Percentiles rank a stretch among this genome's conserved stretches.
Evolutionary conservation across 805 yeast genomes (phyloP).

Genomic region (Hanseniaspora pseudoguilliermondii): DNA sequence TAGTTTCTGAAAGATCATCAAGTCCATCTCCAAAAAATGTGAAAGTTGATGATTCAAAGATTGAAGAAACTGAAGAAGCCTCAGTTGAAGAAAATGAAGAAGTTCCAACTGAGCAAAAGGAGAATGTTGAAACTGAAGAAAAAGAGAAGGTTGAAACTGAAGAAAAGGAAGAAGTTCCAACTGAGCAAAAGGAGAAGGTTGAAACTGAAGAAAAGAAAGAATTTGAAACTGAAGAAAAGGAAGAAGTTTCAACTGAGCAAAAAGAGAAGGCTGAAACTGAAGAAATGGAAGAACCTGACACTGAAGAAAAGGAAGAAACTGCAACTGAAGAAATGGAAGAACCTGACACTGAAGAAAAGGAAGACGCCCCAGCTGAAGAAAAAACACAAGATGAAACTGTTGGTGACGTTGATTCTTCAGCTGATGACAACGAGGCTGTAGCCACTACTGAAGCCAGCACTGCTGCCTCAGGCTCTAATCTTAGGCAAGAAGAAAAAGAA

Average conservation of each 20-base stretch:
- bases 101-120: too few relatives aligned
- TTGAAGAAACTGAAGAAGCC: neutral
- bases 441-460: neutral
- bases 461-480: slow-evolving; percentile 3
- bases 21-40: neutral
- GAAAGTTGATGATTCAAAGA: slow-evolving; percentile 7
- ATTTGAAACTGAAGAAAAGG: neutral
- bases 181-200: slow-evolving; percentile 6
- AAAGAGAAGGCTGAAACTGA: neutral
- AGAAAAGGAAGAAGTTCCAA: slow-evolving; percentile 11
- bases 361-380: neutral
- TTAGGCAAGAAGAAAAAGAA: slow-evolving; percentile 19
- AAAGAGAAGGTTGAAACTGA: neutral
- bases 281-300: too few relatives aligned
- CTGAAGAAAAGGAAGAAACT: slow-evolving; percentile 38
- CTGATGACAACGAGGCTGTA: neutral
- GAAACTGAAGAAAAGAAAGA: slow-evolving; percentile 35
- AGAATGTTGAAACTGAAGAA: neutral
- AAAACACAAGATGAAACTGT: neutral
- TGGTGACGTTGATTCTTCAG: neutral
- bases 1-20: slow-evolving; percentile 5
- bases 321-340: neutral
- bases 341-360: slow-evolving; percentile 5
- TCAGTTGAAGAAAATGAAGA: too few relatives aligned
- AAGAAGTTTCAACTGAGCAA: slow-evolving; percentile 7